Evolutionary conservation across 2,329 filamentous ascomycete genomes (phyloP), one percentile per base, ranked within the genome.

Genomic region (Metarhizium anisopliae): DNA sequence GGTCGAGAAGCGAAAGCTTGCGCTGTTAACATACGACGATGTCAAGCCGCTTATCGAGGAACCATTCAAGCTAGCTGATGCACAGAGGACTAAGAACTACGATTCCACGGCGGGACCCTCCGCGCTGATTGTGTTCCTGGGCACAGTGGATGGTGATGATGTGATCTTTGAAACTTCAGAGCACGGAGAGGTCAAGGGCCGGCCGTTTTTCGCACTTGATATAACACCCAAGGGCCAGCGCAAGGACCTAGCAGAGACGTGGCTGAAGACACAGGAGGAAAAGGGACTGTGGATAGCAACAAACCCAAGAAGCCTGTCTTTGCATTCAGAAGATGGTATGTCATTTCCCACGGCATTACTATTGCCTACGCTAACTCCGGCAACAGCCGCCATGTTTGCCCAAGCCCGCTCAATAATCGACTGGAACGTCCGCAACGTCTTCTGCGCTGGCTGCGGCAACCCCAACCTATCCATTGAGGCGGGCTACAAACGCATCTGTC

Each of bases 361-460:
- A 29, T 8, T 11, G 16, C 30, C 4, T 35, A 47, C 8, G 14
- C 11, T 30, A 50, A 18, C 16, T 47, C 47, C 18, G 30, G 38
- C 51, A 6, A 29, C 6, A 94, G 94, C 92, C 57, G 90, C 92
- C 52, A 88, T 96, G 50, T 96, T 91, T 63, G 93, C 90, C 14
- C 90, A 96, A 71, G 89, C 91, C 7, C 85, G 93, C 55, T 88
- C 91, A 50, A 78, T 96, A 30, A 77, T 95, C 40, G 94, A 97
- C 74, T 99, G 94, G 94, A 97, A 99, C 73, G 79, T 79, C 30
- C 87, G 93, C 53, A 96, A 95, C 72, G 88, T 87, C 35, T 99
- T 90, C 77, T 99, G 94, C 70, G 91, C 85, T 36, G 86, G 87
- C 55, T 99, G 94, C 71, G 93, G 94, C 38, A 82, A 89, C 65